Conservation (phyloP, 2,329 filamentous ascomycete species). For the Pseudogymnoascus sp. region DNA sequence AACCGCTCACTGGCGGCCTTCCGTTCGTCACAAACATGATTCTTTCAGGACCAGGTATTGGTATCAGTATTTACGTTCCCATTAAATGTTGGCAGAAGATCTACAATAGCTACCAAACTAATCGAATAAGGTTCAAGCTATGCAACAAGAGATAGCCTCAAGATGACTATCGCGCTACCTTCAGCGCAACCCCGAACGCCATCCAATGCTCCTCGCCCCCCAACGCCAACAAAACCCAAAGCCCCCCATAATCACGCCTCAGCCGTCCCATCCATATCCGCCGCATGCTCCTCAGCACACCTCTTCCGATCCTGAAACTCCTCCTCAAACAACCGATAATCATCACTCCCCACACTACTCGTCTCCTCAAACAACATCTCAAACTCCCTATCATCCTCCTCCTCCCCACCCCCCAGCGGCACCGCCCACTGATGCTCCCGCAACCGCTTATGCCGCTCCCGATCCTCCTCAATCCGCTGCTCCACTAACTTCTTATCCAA, state of each 20-base stretch:
- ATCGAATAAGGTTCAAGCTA: neutral
- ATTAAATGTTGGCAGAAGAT: neutral
- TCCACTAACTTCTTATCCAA: constrained; percentile 86
- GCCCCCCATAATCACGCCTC: neutral
- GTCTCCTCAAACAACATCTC: constrained; percentile 79
- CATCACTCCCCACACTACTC: constrained; percentile 81
- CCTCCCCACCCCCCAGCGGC: constrained; percentile 45
- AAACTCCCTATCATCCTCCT: constrained; percentile 53
- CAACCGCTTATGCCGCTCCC: constrained; percentile 86
- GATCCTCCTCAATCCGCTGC: constrained; percentile 92
- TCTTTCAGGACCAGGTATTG: neutral
- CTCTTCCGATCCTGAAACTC: constrained; percentile 42
- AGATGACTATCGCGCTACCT: neutral
- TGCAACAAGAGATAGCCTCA: neutral
- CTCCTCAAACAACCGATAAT: constrained; percentile 68
- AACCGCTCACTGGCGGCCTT: neutral
- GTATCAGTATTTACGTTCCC: neutral
- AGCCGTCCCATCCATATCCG: constrained; percentile 16
- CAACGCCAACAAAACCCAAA: neutral
- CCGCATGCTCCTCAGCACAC: constrained; percentile 21
- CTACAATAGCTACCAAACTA: neutral
- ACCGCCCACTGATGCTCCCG: constrained; percentile 93
- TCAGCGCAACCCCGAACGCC: neutral
- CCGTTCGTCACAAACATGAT: neutral
- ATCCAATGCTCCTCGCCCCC: neutral